These are phyloP conservation scores for Barnettozyma vustinii DNA, from an alignment of 805 yeast species.

Conservation along the genomic window DNA sequence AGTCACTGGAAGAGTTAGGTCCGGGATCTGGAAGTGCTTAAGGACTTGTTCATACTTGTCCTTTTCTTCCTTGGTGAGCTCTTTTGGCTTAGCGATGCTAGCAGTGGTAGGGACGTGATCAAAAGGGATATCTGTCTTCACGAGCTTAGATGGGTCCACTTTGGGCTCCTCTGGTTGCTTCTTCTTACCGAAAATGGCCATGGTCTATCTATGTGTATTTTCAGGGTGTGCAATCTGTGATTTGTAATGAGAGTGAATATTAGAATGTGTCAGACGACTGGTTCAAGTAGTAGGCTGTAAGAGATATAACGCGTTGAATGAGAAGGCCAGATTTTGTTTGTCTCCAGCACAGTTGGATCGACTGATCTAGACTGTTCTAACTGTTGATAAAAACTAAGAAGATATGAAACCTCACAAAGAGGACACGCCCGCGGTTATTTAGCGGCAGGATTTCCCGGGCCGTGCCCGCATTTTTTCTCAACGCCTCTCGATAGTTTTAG, in stretches of 20 bases:
- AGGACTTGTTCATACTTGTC: constrained; percentile 59
- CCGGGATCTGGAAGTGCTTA: constrained; percentile 48
- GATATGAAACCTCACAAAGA: neutral
- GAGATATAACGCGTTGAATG: neutral
- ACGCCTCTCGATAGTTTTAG: no score
- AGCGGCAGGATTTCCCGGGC: neutral
- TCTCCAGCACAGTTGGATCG: neutral
- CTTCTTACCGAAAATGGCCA: constrained; percentile 27
- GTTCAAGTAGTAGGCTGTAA: neutral
- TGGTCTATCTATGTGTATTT: constrained; percentile 2
- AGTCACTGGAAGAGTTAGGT: constrained; percentile 26
- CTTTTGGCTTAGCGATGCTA: constrained; percentile 36
- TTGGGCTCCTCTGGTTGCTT: constrained; percentile 15
- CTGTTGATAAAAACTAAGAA: neutral
- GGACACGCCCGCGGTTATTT: neutral
- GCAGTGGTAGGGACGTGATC: constrained; percentile 43
- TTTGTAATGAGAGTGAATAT: neutral
- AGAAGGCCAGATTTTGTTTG: neutral
- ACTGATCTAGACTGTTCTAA: neutral
- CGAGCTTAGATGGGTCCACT: constrained; percentile 24
- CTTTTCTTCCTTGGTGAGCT: constrained; percentile 49
- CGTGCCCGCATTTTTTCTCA: neutral
- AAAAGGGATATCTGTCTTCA: constrained; percentile 45
- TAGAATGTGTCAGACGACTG: neutral
- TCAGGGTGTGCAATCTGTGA: neutral